Evolutionary conservation across 1,284 basidiomycete species (phyloP), one percentile per base, ranked within the genome.

Genomic region (Xerocomus tenax): DNA sequence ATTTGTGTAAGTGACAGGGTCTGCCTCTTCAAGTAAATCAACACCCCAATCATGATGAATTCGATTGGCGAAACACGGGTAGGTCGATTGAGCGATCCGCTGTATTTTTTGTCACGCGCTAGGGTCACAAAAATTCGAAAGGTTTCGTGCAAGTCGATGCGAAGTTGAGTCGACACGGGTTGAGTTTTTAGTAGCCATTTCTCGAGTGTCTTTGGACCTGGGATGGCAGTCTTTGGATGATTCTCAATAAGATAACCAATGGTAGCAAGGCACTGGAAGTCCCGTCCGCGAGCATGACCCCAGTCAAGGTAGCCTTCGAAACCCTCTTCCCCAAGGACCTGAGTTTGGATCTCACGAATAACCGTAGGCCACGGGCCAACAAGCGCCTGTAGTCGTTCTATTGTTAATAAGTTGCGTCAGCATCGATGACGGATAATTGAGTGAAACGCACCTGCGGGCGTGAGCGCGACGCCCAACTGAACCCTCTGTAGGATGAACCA

Each of bases 331-430:
- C 69, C 68, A 0, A 71, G 62, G 25, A 73, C 63, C 18, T 67
- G 58, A 0, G 60, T 56, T 47, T 70, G 68, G 5, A 76, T 65
- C 48, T 74, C 67, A 2, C 74, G 69, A 25, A 76, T 68, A 28
- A 71, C 60, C 4, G 64, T 56, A 4, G 75, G 61, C 65, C 71
- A 73, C 2, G 71, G 71, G 1, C 75, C 71, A 9, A 66, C 66
- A 35, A 75, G 66, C 0, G 76, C 74, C 51, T 75, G 74, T 54
- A 77, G 61, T 26, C 73, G 69, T 57, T 76, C 74, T 76, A 44
- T 57, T 47, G 19, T 29, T 42, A 28, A 18, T 10, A 16, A 29
- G 15, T 48, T 8, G n/a, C 6, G 36, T 58, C 18, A 54, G 19
- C 4, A 6, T 41, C 28, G 25, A 25, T 1, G 9, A n/a, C 2